A percentile compares a stretch with the other conserved stretches of the same genome.
Conservation (phyloP, 805 yeast genomes). For the Kurtzmaniella cleridarum region DNA sequence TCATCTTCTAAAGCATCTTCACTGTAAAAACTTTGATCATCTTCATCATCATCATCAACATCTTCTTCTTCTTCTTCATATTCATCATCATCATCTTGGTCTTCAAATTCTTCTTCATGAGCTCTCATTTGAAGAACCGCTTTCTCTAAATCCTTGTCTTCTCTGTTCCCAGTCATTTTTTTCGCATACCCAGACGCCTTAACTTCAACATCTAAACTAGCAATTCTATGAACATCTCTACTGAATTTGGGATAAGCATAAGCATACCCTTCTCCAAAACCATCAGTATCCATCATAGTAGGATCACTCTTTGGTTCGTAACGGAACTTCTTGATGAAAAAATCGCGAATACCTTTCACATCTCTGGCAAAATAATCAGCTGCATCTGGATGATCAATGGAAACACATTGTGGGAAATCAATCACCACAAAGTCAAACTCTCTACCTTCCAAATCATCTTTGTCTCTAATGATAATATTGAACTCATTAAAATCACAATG, state of each 20-base stretch:
- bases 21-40: conserved; percentile 27
- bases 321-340: conserved; percentile 72
- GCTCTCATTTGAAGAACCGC: conserved; percentile 69
- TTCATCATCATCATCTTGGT: conserved; percentile 16
- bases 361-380: conserved; percentile 85
- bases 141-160: conserved; percentile 62
- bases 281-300: conserved; percentile 71
- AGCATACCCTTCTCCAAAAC: conserved; percentile 75
- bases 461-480: conserved; percentile 79
- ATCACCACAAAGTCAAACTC: conserved; percentile 81
- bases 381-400: conserved; percentile 88
- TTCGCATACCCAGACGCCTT: conserved; percentile 82
- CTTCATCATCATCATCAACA: conserved; percentile 43
- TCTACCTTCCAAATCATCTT: conserved; percentile 41
- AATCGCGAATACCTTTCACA: conserved; percentile 81
- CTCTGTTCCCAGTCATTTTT: conserved; percentile 28
- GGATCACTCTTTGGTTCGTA: conserved; percentile 66
- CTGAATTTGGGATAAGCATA: conserved; percentile 74
- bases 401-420: conserved; percentile 97
- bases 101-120: conserved; percentile 19
- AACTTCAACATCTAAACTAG: conserved; percentile 75
- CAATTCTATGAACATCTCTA: conserved; percentile 67
- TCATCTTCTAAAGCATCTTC: conserved; percentile 31
- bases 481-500: conserved; percentile 98
- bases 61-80: conserved; percentile 30